Conservation (phyloP, 2,329 filamentous ascomycete genomes). For the Cercospora nicotianae region DNA sequence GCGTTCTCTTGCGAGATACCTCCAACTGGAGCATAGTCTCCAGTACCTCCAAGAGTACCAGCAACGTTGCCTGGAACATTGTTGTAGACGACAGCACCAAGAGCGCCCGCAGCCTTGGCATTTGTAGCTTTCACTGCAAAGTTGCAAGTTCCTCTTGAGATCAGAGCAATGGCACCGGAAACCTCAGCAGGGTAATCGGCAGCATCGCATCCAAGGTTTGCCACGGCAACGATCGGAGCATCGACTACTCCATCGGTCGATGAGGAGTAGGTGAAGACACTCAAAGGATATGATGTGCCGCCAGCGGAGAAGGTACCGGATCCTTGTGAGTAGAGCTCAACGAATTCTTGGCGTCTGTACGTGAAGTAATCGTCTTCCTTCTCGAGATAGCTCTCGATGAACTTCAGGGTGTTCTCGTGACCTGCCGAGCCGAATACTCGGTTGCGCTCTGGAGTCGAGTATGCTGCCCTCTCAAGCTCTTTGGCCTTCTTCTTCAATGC, state of each 20-base stretch:
- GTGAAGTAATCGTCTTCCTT: conserved; percentile 60
- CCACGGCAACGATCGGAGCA: conserved; percentile 58
- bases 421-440: conserved; percentile 41
- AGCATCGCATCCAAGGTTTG: conserved; percentile 61
- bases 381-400: conserved; percentile 38
- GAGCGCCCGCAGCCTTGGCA: conserved; percentile 68
- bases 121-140: conserved; percentile 70
- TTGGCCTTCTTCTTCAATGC: conserved; percentile 29
- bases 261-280: conserved; percentile 59
- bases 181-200: conserved; percentile 63
- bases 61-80: conserved; percentile 55
- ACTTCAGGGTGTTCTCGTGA: conserved; percentile 45
- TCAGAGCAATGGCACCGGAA: conserved; percentile 66
- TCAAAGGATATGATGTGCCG: conserved; percentile 62
- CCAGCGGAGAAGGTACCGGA: conserved; percentile 50
- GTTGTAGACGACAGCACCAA: conserved; percentile 74
- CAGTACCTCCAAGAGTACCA: conserved; percentile 67
- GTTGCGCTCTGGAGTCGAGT: conserved; percentile 40
- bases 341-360: conserved; percentile 52
- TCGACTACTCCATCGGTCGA: conserved; percentile 57
- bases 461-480: conserved; percentile 43
- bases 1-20: conserved; percentile 64
- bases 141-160: conserved; percentile 67
- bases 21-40: conserved; percentile 65
- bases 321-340: conserved; percentile 39